A percentile compares a stretch with the other conserved stretches of the same genome.
Conservation (phyloP, 257 asterid genomes). For the Solanum sejunctum region DNA sequence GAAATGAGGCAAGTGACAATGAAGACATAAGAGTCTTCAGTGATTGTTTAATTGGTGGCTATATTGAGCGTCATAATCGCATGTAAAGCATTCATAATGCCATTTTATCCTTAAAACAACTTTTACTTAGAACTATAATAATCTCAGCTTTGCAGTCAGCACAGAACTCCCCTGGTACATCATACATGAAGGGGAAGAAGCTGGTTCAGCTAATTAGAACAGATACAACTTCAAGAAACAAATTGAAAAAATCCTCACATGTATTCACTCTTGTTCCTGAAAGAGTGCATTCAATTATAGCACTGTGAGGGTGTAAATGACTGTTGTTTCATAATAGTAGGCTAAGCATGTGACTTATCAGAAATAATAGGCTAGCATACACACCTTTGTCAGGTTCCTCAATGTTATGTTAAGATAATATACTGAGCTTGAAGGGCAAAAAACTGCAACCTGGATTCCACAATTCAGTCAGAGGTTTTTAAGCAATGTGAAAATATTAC, state of each 20-base stretch:
- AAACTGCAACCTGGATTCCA: slow-evolving; percentile 65
- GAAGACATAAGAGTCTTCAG: not conserved
- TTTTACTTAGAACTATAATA: not conserved
- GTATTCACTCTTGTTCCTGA: not conserved
- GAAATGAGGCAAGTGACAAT: not conserved
- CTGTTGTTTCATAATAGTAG: not conserved
- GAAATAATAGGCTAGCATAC: not conserved
- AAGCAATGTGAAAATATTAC: not conserved
- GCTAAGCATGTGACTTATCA: not conserved
- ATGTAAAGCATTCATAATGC: not conserved
- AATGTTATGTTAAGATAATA: slow-evolving; percentile 67
- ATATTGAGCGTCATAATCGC: not conserved
- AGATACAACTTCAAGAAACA: not conserved
- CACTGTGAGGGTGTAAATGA: not conserved
- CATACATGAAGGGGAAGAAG: not conserved
- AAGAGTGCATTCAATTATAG: not conserved
- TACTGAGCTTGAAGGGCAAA: slow-evolving; percentile 52
- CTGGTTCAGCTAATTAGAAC: not conserved
- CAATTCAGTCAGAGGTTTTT: slow-evolving; percentile 1
- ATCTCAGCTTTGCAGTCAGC: not conserved
- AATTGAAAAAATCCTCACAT: not conserved
- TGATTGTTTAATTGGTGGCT: not conserved
- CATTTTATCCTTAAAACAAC: not conserved
- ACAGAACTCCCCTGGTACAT: not conserved
- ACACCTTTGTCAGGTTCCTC: slow-evolving; percentile 61